Conservation (phyloP, 2,329 filamentous ascomycete genomes). For the Aspergillus sergii region DNA sequence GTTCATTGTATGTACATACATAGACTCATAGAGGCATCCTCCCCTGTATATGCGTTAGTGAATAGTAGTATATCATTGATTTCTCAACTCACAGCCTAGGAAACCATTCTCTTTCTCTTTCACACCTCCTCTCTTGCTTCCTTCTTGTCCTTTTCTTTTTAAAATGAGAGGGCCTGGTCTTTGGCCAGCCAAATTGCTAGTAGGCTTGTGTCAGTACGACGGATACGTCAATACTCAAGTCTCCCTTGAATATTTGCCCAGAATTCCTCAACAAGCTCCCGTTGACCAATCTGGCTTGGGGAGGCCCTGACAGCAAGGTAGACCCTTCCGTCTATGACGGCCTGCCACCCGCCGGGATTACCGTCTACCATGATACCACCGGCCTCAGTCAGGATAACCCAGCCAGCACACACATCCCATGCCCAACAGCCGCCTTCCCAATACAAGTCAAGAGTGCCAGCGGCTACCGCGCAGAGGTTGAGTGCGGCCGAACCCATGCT, state of each 20-base stretch:
- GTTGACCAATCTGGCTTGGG: slow-evolving; percentile 36
- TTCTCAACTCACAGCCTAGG: not conserved
- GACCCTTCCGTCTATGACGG: slow-evolving; percentile 58
- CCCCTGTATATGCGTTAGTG: not conserved
- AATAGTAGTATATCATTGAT: not conserved
- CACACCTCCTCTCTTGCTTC: not conserved
- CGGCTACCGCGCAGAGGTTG: slow-evolving; percentile 63
- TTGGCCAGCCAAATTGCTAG: not conserved
- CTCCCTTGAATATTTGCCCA: slow-evolving; percentile 43
- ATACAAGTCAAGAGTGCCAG: slow-evolving; percentile 61
- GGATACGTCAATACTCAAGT: slow-evolving; percentile 35
- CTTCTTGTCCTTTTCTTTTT: not conserved
- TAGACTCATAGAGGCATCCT: not conserved
- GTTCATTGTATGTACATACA: not conserved
- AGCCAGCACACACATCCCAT: slow-evolving; percentile 67
- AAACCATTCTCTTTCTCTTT: not conserved
- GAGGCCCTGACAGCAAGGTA: slow-evolving; percentile 50
- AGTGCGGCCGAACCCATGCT: slow-evolving; percentile 62
- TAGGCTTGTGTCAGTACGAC: not conserved
- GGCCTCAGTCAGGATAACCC: slow-evolving; percentile 63
- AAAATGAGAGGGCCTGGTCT: not conserved
- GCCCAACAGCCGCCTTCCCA: slow-evolving; percentile 69
- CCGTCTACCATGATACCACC: slow-evolving; percentile 63
- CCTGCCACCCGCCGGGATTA: slow-evolving; percentile 60
- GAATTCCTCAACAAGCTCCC: slow-evolving; percentile 45